phyloP scores from a whole-genome alignment of 1,139 yeast species.

The Magnusiomyces fungicola region DNA sequence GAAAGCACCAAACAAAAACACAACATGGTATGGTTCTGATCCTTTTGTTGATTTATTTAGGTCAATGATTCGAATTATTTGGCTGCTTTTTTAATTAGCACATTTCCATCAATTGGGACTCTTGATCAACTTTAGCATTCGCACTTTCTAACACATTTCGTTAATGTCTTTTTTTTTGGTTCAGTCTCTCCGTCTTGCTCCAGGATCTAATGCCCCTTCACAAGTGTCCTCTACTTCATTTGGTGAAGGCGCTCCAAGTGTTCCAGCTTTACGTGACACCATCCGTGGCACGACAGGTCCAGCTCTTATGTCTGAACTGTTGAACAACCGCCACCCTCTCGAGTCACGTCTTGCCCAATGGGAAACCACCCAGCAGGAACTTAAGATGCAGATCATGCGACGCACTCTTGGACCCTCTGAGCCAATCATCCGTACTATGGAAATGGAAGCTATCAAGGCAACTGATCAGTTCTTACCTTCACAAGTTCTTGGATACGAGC shows the following conservation, averaged over 20 bases:
- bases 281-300: conserved; percentile 23
- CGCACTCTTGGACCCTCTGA: conserved; percentile 89
- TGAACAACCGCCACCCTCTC: conserved; percentile 83
- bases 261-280: conserved; percentile 25
- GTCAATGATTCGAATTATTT: too few relatives aligned
- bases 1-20: too few relatives aligned
- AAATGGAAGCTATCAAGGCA: conserved; percentile 61
- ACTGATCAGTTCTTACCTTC: conserved; percentile 60
- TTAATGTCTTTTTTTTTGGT: too few relatives aligned
- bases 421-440: conserved; percentile 87
- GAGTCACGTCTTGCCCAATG: conserved; percentile 68
- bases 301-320: conserved; percentile 46
- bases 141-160: too few relatives aligned
- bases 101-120: too few relatives aligned
- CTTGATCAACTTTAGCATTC: too few relatives aligned
- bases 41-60: too few relatives aligned
- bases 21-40: too few relatives aligned
- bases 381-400: conserved; percentile 70
- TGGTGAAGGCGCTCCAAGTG: conserved; percentile 27
- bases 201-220: conserved; percentile 20
- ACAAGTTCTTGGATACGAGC: conserved; percentile 42
- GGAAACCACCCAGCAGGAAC: conserved; percentile 68
- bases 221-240: conserved; percentile 21
- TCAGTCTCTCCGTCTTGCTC: conserved; percentile 25
- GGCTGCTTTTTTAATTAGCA: too few relatives aligned